phyloP scores from a whole-genome alignment of 2,329 filamentous ascomycete genomes.

The Neofusicoccum sp. region DNA sequence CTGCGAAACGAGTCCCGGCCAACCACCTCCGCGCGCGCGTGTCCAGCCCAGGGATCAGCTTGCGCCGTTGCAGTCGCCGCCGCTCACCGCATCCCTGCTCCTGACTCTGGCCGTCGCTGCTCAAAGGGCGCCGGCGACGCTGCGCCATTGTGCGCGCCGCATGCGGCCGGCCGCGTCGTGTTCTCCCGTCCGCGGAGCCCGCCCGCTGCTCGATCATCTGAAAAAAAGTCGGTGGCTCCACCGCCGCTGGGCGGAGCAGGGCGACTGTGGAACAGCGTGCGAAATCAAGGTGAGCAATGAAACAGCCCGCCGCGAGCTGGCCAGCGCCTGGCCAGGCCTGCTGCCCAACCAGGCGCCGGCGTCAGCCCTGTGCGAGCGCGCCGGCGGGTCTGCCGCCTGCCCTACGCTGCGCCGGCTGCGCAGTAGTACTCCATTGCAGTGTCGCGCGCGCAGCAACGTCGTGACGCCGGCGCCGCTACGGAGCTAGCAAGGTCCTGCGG shows the following conservation, averaged over 20 bases:
- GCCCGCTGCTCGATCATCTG: neutral
- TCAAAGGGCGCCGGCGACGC: neutral
- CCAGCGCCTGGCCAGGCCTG: slow-evolving; percentile 4
- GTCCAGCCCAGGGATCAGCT: neutral
- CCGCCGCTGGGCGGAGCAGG: neutral
- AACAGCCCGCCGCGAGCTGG: slow-evolving; percentile 4
- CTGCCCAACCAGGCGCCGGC: slow-evolving; percentile 6
- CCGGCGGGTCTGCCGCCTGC: too few species aligned
- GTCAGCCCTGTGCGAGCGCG: slow-evolving; percentile 12
- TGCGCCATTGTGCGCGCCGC: neutral
- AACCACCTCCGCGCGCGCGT: slow-evolving; percentile 6
- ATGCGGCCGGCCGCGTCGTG: neutral
- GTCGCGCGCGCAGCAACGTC: neutral
- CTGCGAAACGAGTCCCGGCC: neutral
- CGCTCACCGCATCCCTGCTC: neutral
- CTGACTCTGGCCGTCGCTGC: neutral
- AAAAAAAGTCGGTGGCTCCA: slow-evolving; percentile 11
- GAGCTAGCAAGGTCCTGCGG: slow-evolving; percentile 12
- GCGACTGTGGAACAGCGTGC: slow-evolving; percentile 2
- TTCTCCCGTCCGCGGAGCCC: neutral
- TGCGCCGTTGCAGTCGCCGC: neutral
- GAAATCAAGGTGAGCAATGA: slow-evolving; percentile 14
- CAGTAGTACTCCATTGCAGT: neutral
- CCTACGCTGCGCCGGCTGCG: too few species aligned
- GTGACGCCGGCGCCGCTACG: slow-evolving; percentile 3